Evolutionary conservation across 1,139 yeast genomes (phyloP).

Genomic region (Hemisphaericaspora lyxosophila): DNA sequence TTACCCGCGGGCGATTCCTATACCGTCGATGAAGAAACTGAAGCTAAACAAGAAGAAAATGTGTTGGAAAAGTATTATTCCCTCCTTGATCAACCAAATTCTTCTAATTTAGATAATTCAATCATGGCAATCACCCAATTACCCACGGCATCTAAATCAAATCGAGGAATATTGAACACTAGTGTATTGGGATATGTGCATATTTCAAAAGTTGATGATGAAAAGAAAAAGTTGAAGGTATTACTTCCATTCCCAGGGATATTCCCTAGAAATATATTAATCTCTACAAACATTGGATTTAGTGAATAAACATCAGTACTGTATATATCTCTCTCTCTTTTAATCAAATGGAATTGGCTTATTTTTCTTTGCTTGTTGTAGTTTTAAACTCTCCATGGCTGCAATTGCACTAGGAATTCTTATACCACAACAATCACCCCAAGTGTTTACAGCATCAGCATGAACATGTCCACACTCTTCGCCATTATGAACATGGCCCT

Average conservation of each 20-base stretch:
- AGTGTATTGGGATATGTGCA: conserved; percentile 67
- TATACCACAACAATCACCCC: conserved; percentile 99
- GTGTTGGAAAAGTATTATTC: conserved; percentile 35
- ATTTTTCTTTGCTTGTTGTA: conserved; percentile 18
- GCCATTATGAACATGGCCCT: conserved; percentile 25
- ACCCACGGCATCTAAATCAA: conserved; percentile 47
- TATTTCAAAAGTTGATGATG: conserved; percentile 57
- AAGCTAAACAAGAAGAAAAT: conserved; percentile 26
- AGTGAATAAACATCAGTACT: conserved; percentile 22
- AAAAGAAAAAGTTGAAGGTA: conserved; percentile 66
- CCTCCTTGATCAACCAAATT: conserved; percentile 44
- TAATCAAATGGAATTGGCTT: conserved; percentile 73
- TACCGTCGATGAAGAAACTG: conserved; percentile 31
- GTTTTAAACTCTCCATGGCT: conserved; percentile 59
- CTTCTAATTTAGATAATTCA: conserved; percentile 66
- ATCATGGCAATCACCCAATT: conserved; percentile 74
- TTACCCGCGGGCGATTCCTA: conserved; percentile 49
- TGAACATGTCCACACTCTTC: conserved; percentile 36
- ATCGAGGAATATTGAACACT: conserved; percentile 52
- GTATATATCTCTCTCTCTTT: conserved; percentile 3
- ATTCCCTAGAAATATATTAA: conserved; percentile 53
- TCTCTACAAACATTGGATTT: conserved; percentile 33
- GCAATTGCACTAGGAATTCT: conserved; percentile 95
- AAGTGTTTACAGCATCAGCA: conserved; percentile 48
- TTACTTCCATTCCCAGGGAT: conserved; percentile 87